Evolutionary conservation across 2,329 filamentous ascomycete genomes (phyloP).

Genomic region (Davidsoniella eucalypti): DNA sequence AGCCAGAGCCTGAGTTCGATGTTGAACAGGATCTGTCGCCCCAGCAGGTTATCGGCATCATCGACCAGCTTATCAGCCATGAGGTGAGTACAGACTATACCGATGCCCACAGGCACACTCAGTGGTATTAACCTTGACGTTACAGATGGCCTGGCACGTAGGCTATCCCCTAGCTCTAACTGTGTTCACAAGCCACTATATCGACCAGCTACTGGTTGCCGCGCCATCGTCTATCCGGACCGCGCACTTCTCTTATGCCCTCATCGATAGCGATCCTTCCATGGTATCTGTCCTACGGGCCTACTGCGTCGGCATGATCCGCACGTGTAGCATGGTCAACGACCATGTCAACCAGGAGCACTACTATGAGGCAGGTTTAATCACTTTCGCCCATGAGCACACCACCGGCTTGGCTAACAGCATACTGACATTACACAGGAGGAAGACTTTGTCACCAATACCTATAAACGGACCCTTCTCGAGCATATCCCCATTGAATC

Average conservation of each 20-base stretch:
- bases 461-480: slow-evolving; percentile 67
- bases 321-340: slow-evolving; percentile 66
- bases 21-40: slow-evolving; percentile 50
- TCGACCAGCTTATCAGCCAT: slow-evolving; percentile 79
- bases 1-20: slow-evolving; percentile 72
- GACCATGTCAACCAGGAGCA: slow-evolving; percentile 64
- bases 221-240: slow-evolving; percentile 46
- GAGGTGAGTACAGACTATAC: slow-evolving; percentile 40
- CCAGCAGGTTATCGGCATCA: slow-evolving; percentile 75
- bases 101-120: too few species aligned
- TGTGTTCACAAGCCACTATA: slow-evolving; percentile 78
- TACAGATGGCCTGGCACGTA: slow-evolving; percentile 84
- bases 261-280: slow-evolving; percentile 22
- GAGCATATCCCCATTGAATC: slow-evolving; percentile 40
- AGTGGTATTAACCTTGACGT: background rate
- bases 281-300: slow-evolving; percentile 56
- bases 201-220: slow-evolving; percentile 67
- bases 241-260: slow-evolving; percentile 39
- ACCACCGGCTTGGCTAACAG: background rate
- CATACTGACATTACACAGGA: slow-evolving; percentile 36
- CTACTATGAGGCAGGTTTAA: slow-evolving; percentile 60
- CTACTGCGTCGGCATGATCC: slow-evolving; percentile 74
- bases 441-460: slow-evolving; percentile 90
- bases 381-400: background rate
- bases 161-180: slow-evolving; percentile 95